Base-by-base conservation (phyloP, 768 basidiomycete species). In the Chlorophyllum brunneum region DNA sequence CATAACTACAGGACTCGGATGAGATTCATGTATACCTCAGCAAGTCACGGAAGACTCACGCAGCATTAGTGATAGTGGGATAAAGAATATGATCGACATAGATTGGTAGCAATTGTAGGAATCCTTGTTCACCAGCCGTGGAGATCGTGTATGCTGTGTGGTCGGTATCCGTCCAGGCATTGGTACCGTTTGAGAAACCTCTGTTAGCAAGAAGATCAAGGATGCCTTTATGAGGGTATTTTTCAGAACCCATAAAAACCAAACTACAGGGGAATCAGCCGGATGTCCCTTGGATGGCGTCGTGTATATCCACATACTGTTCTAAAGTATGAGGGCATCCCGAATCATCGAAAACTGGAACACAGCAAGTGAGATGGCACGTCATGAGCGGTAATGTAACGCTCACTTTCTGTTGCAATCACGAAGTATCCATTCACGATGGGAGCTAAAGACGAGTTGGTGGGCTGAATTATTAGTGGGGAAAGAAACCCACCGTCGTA, bases 11-110 rank as follows among this genome's bases (percentile, higher is more conserved):
- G 13, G 41, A 48, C 26, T 37, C 22, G 20, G 27, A 42, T 47
- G 11, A 52, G 38, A 51, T 15, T 29, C 15, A 16, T 31, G 8
- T 1, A 29, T 24, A 13, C n/a, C 23, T 3, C 6, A 16, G 13
- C 7, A 45, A 50, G 18, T 24, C 37, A 54, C 27, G 51, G 43
- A 13, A 8, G 18, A 83, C 80, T 55, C 74, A 93, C 65, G 92
- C 90, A 51, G 88, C 83, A 55, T 93, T 80, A 7, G 92, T 92
- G 55, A 98, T 82, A 0, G 94, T 98, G 6, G 97, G 97, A 67
- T 97, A 95, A 30, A 99, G 78, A 51, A 99, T 89, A 66, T 99
- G 97, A 67, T 99, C 97, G 24, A 98, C 73, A 60, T 92, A 99
- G 59, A 98, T 86, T 16, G 90, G 88, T 23, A 92, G 73, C 6